phyloP scores from a whole-genome alignment of 2,329 filamentous ascomycete genomes.

The Plenodomus biglobosus region DNA sequence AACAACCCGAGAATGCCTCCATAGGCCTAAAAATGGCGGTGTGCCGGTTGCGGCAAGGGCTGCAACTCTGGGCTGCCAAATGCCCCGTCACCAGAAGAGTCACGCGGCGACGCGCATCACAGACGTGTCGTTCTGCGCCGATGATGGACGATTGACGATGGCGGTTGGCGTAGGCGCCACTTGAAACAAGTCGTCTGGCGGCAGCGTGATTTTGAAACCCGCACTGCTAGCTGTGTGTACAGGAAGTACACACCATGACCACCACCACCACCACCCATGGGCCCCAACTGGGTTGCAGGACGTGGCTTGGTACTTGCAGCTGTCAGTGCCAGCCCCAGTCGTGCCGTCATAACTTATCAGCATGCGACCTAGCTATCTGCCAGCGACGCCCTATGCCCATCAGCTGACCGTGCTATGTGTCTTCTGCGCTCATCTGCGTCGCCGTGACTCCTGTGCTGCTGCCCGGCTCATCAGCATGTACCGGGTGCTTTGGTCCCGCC shows the following conservation, averaged over 20 bases:
- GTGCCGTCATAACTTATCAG: conserved; percentile 25
- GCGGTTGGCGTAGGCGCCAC: conserved; percentile 40
- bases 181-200: conserved; percentile 69
- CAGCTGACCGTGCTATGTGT: conserved; percentile 31
- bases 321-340: conserved; percentile 18
- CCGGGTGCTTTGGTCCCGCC: background rate
- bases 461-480: conserved; percentile 10
- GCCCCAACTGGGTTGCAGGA: conserved; percentile 26
- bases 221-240: too few relatives aligned
- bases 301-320: conserved; percentile 14
- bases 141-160: conserved; percentile 10
- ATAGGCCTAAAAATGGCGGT: conserved; percentile 37
- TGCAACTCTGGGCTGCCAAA: background rate
- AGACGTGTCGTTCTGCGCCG: conserved; percentile 20
- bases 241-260: too few relatives aligned
- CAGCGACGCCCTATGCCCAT: conserved; percentile 18
- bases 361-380: conserved; percentile 13
- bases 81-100: conserved; percentile 1
- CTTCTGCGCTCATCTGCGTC: conserved; percentile 25
- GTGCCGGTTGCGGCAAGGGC: conserved; percentile 11
- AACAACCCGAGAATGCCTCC: conserved; percentile 29
- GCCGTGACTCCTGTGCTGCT: conserved; percentile 20
- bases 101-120: conserved; percentile 20
- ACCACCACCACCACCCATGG: conserved; percentile 22
- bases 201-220: conserved; percentile 26